Evolutionary conservation across 2,329 filamentous ascomycete genomes (phyloP).

Genomic region (Aspergillus awamori): DNA sequence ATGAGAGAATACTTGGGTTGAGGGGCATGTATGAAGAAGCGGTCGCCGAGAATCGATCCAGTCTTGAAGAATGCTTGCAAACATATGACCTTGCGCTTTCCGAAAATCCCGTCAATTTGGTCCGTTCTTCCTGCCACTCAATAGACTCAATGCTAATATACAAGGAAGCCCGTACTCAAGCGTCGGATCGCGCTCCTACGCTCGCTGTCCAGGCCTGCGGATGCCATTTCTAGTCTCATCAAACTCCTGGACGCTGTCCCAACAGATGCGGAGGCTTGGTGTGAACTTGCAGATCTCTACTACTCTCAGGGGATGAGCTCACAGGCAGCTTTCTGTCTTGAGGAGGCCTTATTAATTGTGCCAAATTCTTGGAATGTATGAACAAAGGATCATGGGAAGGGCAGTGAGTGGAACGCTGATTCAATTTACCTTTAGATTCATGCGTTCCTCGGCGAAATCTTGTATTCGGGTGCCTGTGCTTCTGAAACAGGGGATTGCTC

Average conservation of each 20-base stretch:
- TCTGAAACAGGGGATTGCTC: slow-evolving; percentile 40
- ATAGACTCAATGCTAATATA: slow-evolving; percentile 33
- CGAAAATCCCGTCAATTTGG: slow-evolving; percentile 77
- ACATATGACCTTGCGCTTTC: slow-evolving; percentile 77
- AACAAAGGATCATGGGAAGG: not conserved
- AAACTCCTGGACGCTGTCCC: slow-evolving; percentile 79
- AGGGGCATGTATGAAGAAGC: slow-evolving; percentile 84
- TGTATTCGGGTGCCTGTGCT: slow-evolving; percentile 64
- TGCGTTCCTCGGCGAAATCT: slow-evolving; percentile 80
- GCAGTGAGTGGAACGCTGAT: slow-evolving; percentile 1
- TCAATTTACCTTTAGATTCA: slow-evolving; percentile 64
- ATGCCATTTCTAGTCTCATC: slow-evolving; percentile 75
- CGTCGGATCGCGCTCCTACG: slow-evolving; percentile 78
- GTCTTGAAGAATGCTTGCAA: slow-evolving; percentile 69
- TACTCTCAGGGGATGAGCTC: slow-evolving; percentile 74
- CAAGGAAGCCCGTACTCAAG: slow-evolving; percentile 74
- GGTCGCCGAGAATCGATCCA: slow-evolving; percentile 66
- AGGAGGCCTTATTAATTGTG: slow-evolving; percentile 83
- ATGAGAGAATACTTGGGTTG: slow-evolving; percentile 84
- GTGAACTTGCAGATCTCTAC: slow-evolving; percentile 87
- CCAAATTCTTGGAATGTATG: slow-evolving; percentile 96
- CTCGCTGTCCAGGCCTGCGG: slow-evolving; percentile 68
- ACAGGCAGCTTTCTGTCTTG: slow-evolving; percentile 84
- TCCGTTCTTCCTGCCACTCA: slow-evolving; percentile 49
- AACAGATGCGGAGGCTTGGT: slow-evolving; percentile 91